Evolutionary conservation across 176 grass and related monocot genomes (phyloP), one percentile per base, ranked within the genome.

Genomic region (Oropetium thomaeum): DNA sequence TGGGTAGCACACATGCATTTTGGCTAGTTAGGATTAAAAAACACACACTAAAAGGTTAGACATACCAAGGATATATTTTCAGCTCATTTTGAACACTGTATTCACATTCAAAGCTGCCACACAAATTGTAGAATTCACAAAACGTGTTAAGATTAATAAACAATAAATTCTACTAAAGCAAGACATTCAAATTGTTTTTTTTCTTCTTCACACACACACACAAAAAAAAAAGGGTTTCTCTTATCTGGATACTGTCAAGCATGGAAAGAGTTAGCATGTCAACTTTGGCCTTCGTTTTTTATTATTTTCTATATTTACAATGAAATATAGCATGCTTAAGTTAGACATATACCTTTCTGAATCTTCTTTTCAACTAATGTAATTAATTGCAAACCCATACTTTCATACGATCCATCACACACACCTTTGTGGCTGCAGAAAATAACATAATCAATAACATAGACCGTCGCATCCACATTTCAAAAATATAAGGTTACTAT

Each of bases 341-440:
- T 64, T 44, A 15, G 57, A 52, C 61, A 79, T 43, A 71, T 75
- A 93, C 91, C 91, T 73, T 67, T 72, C 13, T n/a, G 69, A 82
- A 35, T 57, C 53, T 65, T 78, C 71, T 68, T 87, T 77, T 79
- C 70, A 83, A 67, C 68, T 53, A 11, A 23, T 47, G 17, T 29
- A 39, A 11, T 11, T 62, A 48, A 72, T 44, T 74, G 27, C 26
- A 74, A 51, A 55, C 35, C 31, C 7, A 57, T 83, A 19, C 82
- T 88, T 64, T n/a, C 13, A 31, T 89, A 91, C 14, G 19, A 82
- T 67, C 88, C 92, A 83, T 22, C 47, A 68, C 92, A 96, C 1
- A 31, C 14, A 67, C 66, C 61, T 67, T 70, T 86, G 71, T 96
- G 92, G 16, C 92, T 96, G 79, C 59, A 88, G 45, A 84, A 88